Conservation (phyloP, 805 yeast genomes). For the Candida vaughaniae region DNA sequence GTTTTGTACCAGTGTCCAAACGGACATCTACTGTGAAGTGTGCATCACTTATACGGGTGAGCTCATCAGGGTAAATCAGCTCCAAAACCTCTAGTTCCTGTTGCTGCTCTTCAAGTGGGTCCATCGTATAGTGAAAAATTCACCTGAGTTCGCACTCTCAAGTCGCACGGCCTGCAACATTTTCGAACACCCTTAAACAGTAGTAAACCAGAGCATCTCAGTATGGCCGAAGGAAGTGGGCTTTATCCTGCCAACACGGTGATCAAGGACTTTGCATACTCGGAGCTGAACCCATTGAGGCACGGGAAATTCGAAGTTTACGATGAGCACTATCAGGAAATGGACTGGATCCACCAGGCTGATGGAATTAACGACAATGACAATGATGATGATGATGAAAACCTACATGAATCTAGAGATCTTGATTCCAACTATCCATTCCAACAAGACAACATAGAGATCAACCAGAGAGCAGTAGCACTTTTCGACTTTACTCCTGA, state of each 20-base stretch:
- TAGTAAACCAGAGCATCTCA: too few relatives aligned
- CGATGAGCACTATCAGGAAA: slow-evolving; percentile 7
- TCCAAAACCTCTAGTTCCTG: slow-evolving; percentile 90
- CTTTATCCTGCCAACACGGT: slow-evolving; percentile 30
- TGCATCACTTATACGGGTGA: slow-evolving; percentile 29
- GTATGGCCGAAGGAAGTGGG: neutral
- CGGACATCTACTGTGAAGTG: slow-evolving; percentile 57
- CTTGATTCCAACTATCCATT: slow-evolving; percentile 8
- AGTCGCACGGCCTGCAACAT: too few relatives aligned
- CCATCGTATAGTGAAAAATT: slow-evolving; percentile 48
- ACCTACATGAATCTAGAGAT: too few relatives aligned
- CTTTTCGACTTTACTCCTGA: slow-evolving; percentile 89
- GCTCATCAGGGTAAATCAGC: slow-evolving; percentile 92
- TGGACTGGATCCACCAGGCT: slow-evolving; percentile 7
- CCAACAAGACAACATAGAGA: slow-evolving; percentile 22
- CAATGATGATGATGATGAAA: slow-evolving; percentile 8
- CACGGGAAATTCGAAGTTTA: slow-evolving; percentile 43
- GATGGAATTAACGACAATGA: slow-evolving; percentile 12
- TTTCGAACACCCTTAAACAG: too few relatives aligned
- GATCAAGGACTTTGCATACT: slow-evolving; percentile 83
- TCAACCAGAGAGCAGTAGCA: slow-evolving; percentile 70
- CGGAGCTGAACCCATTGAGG: slow-evolving; percentile 64
- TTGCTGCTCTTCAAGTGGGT: slow-evolving; percentile 72
- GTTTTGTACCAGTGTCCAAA: slow-evolving; percentile 66
- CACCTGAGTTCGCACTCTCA: neutral